Percentiles rank a stretch among this genome's conserved stretches.
Conservation (phyloP, 768 basidiomycete genomes). For the Rhizopogon salebrosus region DNA sequence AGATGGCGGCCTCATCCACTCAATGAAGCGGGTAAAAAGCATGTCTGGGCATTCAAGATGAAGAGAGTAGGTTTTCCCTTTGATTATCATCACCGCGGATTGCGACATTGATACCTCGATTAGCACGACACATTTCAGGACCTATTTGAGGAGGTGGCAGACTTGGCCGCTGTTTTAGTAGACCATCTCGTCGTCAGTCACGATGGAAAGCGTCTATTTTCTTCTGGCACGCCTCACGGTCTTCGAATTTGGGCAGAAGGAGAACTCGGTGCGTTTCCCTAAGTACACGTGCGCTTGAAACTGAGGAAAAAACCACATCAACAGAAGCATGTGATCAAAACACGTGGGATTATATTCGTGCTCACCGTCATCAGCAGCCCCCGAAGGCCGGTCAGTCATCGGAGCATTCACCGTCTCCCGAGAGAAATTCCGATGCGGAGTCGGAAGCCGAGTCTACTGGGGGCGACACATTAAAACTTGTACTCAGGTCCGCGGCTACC, state of each 20-base stretch:
- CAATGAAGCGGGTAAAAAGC: slow-evolving; percentile 32
- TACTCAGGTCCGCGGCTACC: slow-evolving; percentile 51
- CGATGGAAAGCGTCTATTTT: slow-evolving; percentile 58
- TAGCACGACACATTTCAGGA: slow-evolving; percentile 63
- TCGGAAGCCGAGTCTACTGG: slow-evolving; percentile 33
- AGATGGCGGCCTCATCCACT: slow-evolving; percentile 65
- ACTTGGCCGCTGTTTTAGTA: slow-evolving; percentile 46
- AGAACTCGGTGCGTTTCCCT: slow-evolving; percentile 48
- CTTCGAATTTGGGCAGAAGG: slow-evolving; percentile 66
- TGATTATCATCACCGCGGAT: not conserved
- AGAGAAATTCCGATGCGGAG: slow-evolving; percentile 12
- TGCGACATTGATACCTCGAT: not conserved
- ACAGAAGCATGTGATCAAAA: slow-evolving; percentile 62
- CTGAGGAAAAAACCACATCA: slow-evolving; percentile 4
- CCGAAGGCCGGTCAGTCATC: slow-evolving; percentile 4
- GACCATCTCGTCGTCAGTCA: slow-evolving; percentile 57
- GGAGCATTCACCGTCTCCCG: slow-evolving; percentile 12
- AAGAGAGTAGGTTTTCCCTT: slow-evolving; percentile 42
- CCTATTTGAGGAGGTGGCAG: slow-evolving; percentile 62
- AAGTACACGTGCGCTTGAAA: not conserved
- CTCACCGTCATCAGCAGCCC: slow-evolving; percentile 25
- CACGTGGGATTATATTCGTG: slow-evolving; percentile 60
- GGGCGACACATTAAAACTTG: slow-evolving; percentile 56
- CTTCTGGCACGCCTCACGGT: slow-evolving; percentile 62
- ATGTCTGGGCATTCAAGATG: slow-evolving; percentile 49